Evolutionary conservation across 2,329 filamentous ascomycete genomes (phyloP).

Genomic region (Exophiala calicioides): DNA sequence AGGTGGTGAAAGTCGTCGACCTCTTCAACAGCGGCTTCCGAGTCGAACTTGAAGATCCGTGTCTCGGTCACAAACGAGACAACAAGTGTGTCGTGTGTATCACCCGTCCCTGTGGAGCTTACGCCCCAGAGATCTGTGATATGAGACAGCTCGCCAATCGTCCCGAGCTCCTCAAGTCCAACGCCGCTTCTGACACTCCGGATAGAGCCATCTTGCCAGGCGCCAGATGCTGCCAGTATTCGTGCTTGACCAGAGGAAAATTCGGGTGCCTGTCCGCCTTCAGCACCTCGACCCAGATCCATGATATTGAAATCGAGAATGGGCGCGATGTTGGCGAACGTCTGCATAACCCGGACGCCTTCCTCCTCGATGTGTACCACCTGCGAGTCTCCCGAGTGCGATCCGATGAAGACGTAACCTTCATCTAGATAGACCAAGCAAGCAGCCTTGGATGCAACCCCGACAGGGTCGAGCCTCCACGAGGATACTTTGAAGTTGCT

Average conservation of each 20-base stretch:
- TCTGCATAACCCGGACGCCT: constrained; percentile 69
- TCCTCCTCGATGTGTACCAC: constrained; percentile 66
- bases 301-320: constrained; percentile 93
- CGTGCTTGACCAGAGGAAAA: constrained; percentile 94
- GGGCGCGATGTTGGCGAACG: constrained; percentile 80
- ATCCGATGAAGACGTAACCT: constrained; percentile 79
- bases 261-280: constrained; percentile 77
- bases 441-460: constrained; percentile 71
- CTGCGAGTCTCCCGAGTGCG: constrained; percentile 90
- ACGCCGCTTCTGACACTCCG: constrained; percentile 92
- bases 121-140: constrained; percentile 74
- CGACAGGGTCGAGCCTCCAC: constrained; percentile 70
- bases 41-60: constrained; percentile 74
- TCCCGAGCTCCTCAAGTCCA: constrained; percentile 81
- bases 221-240: constrained; percentile 89
- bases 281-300: constrained; percentile 87
- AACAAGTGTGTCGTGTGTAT: constrained; percentile 67
- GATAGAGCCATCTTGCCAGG: constrained; percentile 82
- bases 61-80: constrained; percentile 83
- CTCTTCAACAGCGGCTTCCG: constrained; percentile 80
- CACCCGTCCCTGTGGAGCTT: constrained; percentile 51
- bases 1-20: constrained; percentile 74
- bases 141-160: constrained; percentile 75
- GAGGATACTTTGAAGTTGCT: constrained; percentile 67
- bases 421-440: constrained; percentile 75